These are phyloP conservation scores for Ophiobolus disseminans DNA, from an alignment of 2,329 filamentous ascomycete genomes.

Conservation along the genomic window DNA sequence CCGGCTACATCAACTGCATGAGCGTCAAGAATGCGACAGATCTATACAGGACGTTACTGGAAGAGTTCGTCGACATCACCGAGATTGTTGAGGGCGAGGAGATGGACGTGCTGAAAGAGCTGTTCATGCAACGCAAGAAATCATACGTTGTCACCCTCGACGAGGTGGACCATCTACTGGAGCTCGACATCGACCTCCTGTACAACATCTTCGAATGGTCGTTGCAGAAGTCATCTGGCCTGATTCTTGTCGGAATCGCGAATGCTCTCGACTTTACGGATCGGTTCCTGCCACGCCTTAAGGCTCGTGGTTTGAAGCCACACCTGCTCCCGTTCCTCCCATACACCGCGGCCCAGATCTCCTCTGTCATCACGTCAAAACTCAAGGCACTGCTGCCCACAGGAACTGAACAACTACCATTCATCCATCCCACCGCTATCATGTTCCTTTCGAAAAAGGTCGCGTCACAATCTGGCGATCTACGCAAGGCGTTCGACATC, in stretches of 20 bases:
- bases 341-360: constrained; percentile 87
- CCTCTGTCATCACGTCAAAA: constrained; percentile 82
- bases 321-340: constrained; percentile 89
- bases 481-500: constrained; percentile 95
- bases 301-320: constrained; percentile 90
- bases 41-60: constrained; percentile 79
- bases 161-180: constrained; percentile 93
- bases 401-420: constrained; percentile 72
- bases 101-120: constrained; percentile 69
- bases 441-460: constrained; percentile 95
- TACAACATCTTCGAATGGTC: constrained; percentile 99
- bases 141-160: constrained; percentile 88
- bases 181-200: constrained; percentile 84
- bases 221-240: constrained; percentile 76
- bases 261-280: constrained; percentile 96
- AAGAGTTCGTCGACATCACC: constrained; percentile 67
- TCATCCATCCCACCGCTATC: constrained; percentile 92
- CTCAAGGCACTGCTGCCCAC: constrained; percentile 76
- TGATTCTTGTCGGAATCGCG: constrained; percentile 89
- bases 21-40: constrained; percentile 89
- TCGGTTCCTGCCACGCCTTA: constrained; percentile 89
- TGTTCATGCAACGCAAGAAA: constrained; percentile 68
- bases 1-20: constrained; percentile 94
- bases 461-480: constrained; percentile 88
- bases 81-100: constrained; percentile 71